Evolutionary conservation across 306 rosid species (phyloP), one percentile per base, ranked within the genome.

Genomic region (Castanea crenata): DNA sequence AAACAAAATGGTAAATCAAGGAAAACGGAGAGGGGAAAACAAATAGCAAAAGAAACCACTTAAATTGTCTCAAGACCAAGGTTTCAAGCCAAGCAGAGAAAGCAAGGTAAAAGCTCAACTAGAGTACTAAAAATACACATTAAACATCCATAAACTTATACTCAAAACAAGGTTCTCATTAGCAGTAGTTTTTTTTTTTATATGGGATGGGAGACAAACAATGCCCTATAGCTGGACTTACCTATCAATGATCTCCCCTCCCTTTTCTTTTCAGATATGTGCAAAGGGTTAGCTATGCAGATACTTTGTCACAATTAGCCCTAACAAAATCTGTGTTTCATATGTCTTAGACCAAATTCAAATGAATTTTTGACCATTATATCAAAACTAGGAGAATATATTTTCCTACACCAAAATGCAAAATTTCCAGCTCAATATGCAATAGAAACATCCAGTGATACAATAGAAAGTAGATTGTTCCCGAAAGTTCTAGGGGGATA

Each of bases 41-140:
- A 69, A 13, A 34, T 31, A 73, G 68, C 27, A 69, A 71, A 20
- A 59, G 58, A 18, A 73, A 29, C 77, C 67, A 72, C 38, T 29
- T 18, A 0, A 32, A 52, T 44, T 73, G 71, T 59, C 55, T 27
- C 8, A 35, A 68, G 63, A 71, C 64, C 69, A 80, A 61, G 54
- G 59, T 67, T 56, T 14, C 19, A 19, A 69, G 54, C 69, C 73
- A 5, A 32, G 21, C 31, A 54, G 16, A 79, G 62, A 6, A 32
- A 44, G 41, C 41, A 34, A 15, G 21, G 61, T 29, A 64, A 52
- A 65, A 79, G n/a, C 69, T 35, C 72, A 35, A 35, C 27, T 29
- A 35, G 72, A 23, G 8, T 18, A 38, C 72, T 4, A 1, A 3
- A 1, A 68, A 25, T 8, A 35, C 31, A 41, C 12, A 41, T 41